Evolutionary conservation across 495 filamentous ascomycete species (phyloP), one percentile per base, ranked within the genome.

Genomic region (Hypoxylon crocopeplum): DNA sequence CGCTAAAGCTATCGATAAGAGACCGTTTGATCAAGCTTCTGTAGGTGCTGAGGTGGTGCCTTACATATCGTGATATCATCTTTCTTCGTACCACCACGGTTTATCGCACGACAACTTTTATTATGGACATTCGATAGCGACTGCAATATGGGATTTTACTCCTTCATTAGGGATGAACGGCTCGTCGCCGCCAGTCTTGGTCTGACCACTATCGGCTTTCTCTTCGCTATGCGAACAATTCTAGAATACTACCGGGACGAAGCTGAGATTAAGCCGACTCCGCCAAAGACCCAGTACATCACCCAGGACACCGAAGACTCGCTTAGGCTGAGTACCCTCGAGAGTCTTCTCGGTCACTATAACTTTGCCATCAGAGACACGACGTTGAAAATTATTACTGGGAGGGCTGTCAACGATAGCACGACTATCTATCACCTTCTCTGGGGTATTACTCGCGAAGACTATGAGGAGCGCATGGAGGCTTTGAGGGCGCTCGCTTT

Each of bases 241-340:
- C 74, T 84, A 19, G 62, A 71, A 30, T 51, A 71, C 22, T 80
- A 77, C 45, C 77, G 77, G 50, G 76, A 82, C 50, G 71, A 79
- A 34, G 75, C 73, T 51, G 71, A 77, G 53, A 67, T 82, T 59
- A 75, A 76, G 20, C 76, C 74, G 1, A 59, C 69, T 11, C 77
- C 75, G 48, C 80, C 77, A 33, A 84, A 83, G 64, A 76, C 82
- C 8, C 80, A 82, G 55, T 83, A 83, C 62, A 84, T 84, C 53
- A 84, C 80, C 7, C 82, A 84, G 58, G 77, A 78, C n/a, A 82
- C 80, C n/a, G 82, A 84, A 55, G 82, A 84, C 42, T 78, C 81
- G 1, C 69, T 84, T 10, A 75, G 76, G 36, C 48, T 72, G 0
- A 59, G 61, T 29, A 84, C 82, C 0, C 64, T 84, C 5, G 75